Percentiles rank a stretch among this genome's conserved stretches.
Conservation (phyloP, 306 rosid species). For the Trichosanthes truncata region DNA sequence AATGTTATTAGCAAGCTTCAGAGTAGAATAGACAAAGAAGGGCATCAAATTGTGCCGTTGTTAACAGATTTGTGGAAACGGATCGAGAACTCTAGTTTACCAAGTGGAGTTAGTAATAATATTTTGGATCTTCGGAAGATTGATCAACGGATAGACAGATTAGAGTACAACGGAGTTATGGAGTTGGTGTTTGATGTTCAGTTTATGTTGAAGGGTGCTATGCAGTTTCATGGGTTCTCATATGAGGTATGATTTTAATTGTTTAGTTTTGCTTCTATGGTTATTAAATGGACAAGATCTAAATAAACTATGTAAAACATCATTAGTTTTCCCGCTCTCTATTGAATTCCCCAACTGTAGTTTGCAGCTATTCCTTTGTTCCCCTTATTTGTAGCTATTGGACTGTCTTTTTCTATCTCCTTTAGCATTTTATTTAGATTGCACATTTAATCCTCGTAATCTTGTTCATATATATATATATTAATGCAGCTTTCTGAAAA, state of each 20-base stretch:
- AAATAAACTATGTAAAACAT: not conserved
- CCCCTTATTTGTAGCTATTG: not conserved
- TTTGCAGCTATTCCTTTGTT: not conserved
- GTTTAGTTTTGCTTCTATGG: not conserved
- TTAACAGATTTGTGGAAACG: slow-evolving; percentile 87
- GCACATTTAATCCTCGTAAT: not conserved
- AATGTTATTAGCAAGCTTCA: slow-evolving; percentile 84
- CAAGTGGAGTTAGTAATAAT: slow-evolving; percentile 49
- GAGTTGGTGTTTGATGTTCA: slow-evolving; percentile 89
- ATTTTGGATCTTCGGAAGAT: slow-evolving; percentile 71
- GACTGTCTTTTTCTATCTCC: not conserved
- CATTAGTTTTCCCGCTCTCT: not conserved
- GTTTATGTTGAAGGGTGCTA: slow-evolving; percentile 73
- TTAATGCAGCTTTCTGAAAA: not conserved
- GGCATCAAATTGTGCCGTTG: slow-evolving; percentile 79
- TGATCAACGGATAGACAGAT: slow-evolving; percentile 73
- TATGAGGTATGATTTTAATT: slow-evolving; percentile 56
- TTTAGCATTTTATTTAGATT: not conserved
- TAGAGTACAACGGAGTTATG: slow-evolving; percentile 74
- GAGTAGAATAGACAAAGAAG: slow-evolving; percentile 81
- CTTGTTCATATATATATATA: not conserved
- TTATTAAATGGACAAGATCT: not conserved
- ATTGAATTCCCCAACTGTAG: not conserved
- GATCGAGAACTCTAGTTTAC: slow-evolving; percentile 51
- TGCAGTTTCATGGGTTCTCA: slow-evolving; percentile 68